phyloP scores from a whole-genome alignment of 129 eudicot genomes.

The Heracleum sosnowskyi region DNA sequence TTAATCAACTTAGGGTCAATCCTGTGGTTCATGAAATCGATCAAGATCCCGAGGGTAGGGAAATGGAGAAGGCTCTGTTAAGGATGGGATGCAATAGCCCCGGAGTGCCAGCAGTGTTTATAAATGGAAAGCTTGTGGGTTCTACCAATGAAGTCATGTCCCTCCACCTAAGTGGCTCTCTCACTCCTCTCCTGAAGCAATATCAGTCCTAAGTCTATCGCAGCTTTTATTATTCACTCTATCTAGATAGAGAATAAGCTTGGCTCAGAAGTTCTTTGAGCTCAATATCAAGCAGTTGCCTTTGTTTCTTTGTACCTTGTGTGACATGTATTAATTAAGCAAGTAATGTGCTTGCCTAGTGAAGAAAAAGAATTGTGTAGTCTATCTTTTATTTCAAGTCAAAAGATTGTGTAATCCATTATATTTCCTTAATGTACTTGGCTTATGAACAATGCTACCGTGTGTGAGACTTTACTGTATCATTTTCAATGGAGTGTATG shows the following conservation, averaged over 20 bases:
- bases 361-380: neutral
- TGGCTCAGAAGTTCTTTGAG: slow-evolving; percentile 13
- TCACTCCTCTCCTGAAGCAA: too few relatives aligned
- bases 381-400: neutral
- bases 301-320: slow-evolving; percentile 8
- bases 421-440: slow-evolving; percentile 22
- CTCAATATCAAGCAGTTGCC: slow-evolving; percentile 7
- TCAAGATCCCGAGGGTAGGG: slow-evolving; percentile 10
- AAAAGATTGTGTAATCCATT: slow-evolving; percentile 15
- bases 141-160: too few relatives aligned
- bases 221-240: too few relatives aligned
- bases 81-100: too few relatives aligned
- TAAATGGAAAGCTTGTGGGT: too few relatives aligned
- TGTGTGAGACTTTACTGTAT: slow-evolving; percentile 1
- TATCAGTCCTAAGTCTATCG: too few relatives aligned
- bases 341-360: slow-evolving; percentile 21
- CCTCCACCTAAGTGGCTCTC: too few relatives aligned
- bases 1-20: slow-evolving; percentile 44
- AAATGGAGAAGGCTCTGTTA: too few relatives aligned
- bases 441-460: slow-evolving; percentile 13
- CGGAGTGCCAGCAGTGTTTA: too few relatives aligned
- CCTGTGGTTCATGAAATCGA: slow-evolving; percentile 52
- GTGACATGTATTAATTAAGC: slow-evolving; percentile 15
- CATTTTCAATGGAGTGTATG: neutral
- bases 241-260: too few relatives aligned